Evolutionary conservation across 2,329 filamentous ascomycete genomes (phyloP), one percentile per base, ranked within the genome.

Genomic region (Phaeosphaeria sp.): DNA sequence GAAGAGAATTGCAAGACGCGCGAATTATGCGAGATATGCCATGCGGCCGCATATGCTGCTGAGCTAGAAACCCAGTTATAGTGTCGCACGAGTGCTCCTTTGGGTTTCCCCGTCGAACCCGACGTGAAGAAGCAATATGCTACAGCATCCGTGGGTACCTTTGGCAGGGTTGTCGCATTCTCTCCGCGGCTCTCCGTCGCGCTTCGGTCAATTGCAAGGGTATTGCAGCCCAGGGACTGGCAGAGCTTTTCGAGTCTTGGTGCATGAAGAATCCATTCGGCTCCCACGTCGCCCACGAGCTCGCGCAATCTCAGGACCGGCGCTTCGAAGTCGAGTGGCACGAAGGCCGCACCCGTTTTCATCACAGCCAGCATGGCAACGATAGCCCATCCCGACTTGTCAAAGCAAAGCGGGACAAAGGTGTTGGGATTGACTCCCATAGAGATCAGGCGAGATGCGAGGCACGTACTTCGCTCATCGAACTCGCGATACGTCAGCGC

Each of bases 31-130:
- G 78, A 79, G 50, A 87, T 84, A 1, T 80, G 77, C 59, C 67
- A 68, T 5, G 56, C 55, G 1, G 65, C 68, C 18, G 69, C 67
- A 33, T 72, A 74, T 2, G 60, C 63, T 2, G 64, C 59, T 5
- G 70, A 72, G 53, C 70, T 68, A 3, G 86, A 85, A 1, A 84
- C 84, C 1, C 89, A 78, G 0, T 86, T 82, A 0, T 78, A 77
- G 64, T 91, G 89, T 7, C 84, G 85, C 58, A 89, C 85, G 18
- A 88, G 84, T 13, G 88, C 84, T 1, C 86, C 87, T 56, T 87
- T 86, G 0, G 86, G 84, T 50, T 81, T 82, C 49, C 82, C 83
- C 1, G 85, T 84, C 0, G 84, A 85, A 0, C 85, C 84, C 2
- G 84, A 84, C 0, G 83, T 85, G 59, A 89, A 87, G 4, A 91